Evolutionary conservation across 352 stramenopile genomes (phyloP).

Genomic region (Blastocystis sp.): DNA sequence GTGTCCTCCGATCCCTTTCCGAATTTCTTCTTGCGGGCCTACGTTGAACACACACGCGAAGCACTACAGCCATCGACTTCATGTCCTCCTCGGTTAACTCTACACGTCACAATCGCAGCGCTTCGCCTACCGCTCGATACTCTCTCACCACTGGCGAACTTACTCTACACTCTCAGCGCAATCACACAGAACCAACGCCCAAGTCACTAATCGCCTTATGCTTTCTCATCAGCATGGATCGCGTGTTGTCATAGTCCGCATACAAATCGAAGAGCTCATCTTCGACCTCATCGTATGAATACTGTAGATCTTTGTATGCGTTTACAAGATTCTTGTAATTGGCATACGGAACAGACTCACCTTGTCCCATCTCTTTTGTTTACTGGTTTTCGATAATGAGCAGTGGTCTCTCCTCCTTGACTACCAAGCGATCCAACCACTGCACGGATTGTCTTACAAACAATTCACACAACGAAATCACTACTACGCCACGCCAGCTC

Average conservation of each 20-base stretch:
- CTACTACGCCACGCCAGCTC: slow-evolving; percentile 46
- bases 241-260: neutral
- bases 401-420: too few species aligned
- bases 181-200: neutral
- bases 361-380: slow-evolving; percentile 48
- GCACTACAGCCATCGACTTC: neutral
- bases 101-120: neutral
- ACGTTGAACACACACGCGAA: neutral
- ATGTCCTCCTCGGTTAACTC: slow-evolving; percentile 24
- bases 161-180: neutral
- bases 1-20: neutral
- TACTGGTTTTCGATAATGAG: too few species aligned
- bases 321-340: neutral
- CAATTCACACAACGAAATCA: neutral
- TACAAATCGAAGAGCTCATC: slow-evolving; percentile 29
- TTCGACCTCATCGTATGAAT: slow-evolving; percentile 22
- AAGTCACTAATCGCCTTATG: neutral
- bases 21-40: neutral
- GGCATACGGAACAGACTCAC: neutral
- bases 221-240: neutral
- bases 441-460: too few species aligned
- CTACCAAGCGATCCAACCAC: too few species aligned
- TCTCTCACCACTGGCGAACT: neutral
- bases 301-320: slow-evolving; percentile 33
- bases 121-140: neutral